Conservation (phyloP, 441 rosid species). For the Croton laevigatus region DNA sequence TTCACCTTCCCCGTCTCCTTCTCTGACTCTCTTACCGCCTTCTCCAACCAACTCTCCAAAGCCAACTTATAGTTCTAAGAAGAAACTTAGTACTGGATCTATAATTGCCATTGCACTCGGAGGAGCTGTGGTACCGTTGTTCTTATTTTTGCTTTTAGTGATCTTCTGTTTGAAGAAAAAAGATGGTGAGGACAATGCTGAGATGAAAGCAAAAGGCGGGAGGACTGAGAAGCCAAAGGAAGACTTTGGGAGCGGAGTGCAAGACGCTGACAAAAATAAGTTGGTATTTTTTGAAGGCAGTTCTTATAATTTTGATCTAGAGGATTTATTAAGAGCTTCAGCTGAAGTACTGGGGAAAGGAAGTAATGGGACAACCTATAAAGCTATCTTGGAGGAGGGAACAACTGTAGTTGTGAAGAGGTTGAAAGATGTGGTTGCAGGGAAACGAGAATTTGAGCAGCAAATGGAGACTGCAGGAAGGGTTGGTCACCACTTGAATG, state of each 20-base stretch:
- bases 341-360: constrained; percentile 97
- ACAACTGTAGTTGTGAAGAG: constrained; percentile 80
- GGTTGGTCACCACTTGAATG: constrained; percentile 63
- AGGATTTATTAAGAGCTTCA: constrained; percentile 84
- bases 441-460: constrained; percentile 85
- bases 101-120: constrained; percentile 69
- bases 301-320: constrained; percentile 64
- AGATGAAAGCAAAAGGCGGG: constrained; percentile 43
- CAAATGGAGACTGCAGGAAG: constrained; percentile 80
- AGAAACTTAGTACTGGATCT: constrained; percentile 47
- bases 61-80: constrained; percentile 34
- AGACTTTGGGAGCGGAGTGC: constrained; percentile 53
- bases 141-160: constrained; percentile 42
- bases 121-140: constrained; percentile 46
- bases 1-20: constrained; percentile 27
- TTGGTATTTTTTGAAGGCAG: constrained; percentile 76
- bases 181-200: constrained; percentile 27
- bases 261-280: constrained; percentile 60
- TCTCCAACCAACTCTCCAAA: constrained; percentile 29
- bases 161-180: constrained; percentile 51
- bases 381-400: constrained; percentile 78
- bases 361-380: constrained; percentile 75
- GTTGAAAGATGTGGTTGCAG: constrained; percentile 69
- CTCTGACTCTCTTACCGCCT: constrained; percentile 34
- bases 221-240: constrained; percentile 60